Percentiles rank a stretch among this genome's conserved stretches.
Evolutionary conservation across 495 filamentous ascomycete genomes (phyloP).

Genomic region (Thermochaetoides thermophila): DNA sequence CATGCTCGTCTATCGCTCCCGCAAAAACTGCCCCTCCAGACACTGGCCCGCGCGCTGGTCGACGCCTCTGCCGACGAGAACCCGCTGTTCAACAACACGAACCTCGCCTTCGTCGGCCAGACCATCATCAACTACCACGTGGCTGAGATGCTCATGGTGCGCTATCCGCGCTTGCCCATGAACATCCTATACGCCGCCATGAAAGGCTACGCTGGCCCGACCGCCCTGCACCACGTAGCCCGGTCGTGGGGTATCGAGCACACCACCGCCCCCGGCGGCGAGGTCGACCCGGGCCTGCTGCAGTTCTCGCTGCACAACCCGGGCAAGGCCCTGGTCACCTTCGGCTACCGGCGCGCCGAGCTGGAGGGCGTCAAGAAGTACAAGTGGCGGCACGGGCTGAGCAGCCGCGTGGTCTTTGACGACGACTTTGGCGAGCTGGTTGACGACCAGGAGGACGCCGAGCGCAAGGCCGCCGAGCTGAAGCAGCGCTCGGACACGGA

Average conservation of each 20-base stretch:
- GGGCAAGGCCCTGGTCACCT: constrained; percentile 32
- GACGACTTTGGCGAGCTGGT: constrained; percentile 62
- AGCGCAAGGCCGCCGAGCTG: too few species aligned
- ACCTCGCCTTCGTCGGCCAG: constrained; percentile 65
- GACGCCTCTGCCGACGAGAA: constrained; percentile 68
- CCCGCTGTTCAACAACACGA: constrained; percentile 39
- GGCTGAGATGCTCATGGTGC: constrained; percentile 70
- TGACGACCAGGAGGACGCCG: not conserved
- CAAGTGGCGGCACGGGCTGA: constrained; percentile 56
- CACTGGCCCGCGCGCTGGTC: constrained; percentile 72
- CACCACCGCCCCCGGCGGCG: constrained; percentile 66
- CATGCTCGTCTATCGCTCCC: constrained; percentile 83
- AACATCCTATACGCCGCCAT: constrained; percentile 67
- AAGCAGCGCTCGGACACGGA: constrained; percentile 3
- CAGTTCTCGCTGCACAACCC: constrained; percentile 55
- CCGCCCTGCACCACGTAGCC: constrained; percentile 52
- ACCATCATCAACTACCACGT: constrained; percentile 76
- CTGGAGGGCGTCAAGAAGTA: constrained; percentile 22
- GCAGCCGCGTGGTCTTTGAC: constrained; percentile 57
- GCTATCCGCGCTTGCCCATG: constrained; percentile 80
- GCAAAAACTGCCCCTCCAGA: constrained; percentile 65
- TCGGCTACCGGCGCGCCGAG: constrained; percentile 28
- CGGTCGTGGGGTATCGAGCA: constrained; percentile 81
- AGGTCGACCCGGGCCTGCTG: constrained; percentile 87
- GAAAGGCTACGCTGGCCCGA: constrained; percentile 62